Evolutionary conservation across 1,139 yeast genomes (phyloP).

Genomic region (Yamadazyma friedrichii): DNA sequence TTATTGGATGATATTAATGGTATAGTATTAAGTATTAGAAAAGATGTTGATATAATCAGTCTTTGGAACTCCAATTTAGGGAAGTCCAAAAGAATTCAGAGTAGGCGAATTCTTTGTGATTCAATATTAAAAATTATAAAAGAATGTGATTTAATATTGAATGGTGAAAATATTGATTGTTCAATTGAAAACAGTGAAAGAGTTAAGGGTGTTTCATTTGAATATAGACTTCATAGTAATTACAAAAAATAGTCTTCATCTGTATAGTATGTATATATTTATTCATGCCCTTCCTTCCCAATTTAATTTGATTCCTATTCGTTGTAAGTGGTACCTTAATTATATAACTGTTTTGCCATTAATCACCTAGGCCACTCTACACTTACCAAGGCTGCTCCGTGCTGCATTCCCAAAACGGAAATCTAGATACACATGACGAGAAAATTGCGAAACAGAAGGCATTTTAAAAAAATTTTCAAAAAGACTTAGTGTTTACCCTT

Average conservation of each 20-base stretch:
- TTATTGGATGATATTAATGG: slow-evolving; percentile 51
- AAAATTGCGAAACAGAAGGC: slow-evolving; percentile 5
- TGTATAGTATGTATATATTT: background rate
- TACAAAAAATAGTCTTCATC: slow-evolving; percentile 16
- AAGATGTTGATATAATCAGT: slow-evolving; percentile 50
- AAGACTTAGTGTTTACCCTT: background rate
- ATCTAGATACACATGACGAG: slow-evolving; percentile 4
- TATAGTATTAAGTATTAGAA: slow-evolving; percentile 49
- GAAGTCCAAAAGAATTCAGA: slow-evolving; percentile 32
- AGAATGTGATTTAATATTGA: slow-evolving; percentile 40
- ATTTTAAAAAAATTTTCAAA: slow-evolving; percentile 6
- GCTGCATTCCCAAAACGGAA: background rate
- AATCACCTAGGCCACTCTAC: no score
- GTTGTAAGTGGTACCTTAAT: background rate
- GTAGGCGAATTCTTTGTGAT: slow-evolving; percentile 50
- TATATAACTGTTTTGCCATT: no score
- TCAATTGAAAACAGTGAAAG: slow-evolving; percentile 23
- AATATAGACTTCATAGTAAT: slow-evolving; percentile 46
- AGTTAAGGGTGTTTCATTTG: slow-evolving; percentile 45
- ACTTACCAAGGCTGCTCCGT: background rate
- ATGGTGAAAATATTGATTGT: slow-evolving; percentile 5
- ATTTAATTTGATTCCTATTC: background rate
- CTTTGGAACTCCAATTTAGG: slow-evolving; percentile 54
- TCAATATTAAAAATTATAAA: slow-evolving; percentile 45
- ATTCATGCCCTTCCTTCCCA: background rate